Base-by-base conservation (phyloP, 345 rosid genomes). In the rapeseed (Brassica napus) region DNA sequence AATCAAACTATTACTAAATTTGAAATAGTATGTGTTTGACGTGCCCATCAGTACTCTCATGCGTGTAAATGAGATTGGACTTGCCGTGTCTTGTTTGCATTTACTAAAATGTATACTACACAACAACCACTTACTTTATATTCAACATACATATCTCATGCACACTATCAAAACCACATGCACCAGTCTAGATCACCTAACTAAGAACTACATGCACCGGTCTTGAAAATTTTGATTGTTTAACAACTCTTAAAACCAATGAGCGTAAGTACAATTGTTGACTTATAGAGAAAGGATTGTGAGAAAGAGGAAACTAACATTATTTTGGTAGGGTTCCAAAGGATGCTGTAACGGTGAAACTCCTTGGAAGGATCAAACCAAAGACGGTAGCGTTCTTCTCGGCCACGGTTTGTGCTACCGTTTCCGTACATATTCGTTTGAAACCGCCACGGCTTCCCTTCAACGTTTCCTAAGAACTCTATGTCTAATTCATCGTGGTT, bases 361-460 rank as follows among this genome's bases (percentile, higher is more conserved):
- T 90, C 94, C 71, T 85, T 88, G 1, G 96, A 78, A 6, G 99
- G 99, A 82, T 93, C 99, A 64, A 95, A 95, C 99, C 99, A 95
- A 14, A 95, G 87, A 0, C 87, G 84, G 65, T 95, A 93, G 7
- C 99, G 85, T 78, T 91, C 99, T 78, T 95, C 99, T 24, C 99
- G 81, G 11, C 99, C 99, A 5, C 91, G 87, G 47, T 31, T 60
- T 0, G 93, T 90, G 87, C 99, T 95, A 4, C 99, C 98, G 65
- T 95, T 93, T 0, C 96, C 97, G 16, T 95, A 95, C 83, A 93
- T 71, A 78, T 93, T 95, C 0, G 99, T 95, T 63, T 95, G 99
- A 71, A 95, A 90, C 61, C 94, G 87, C 98, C 98, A 95, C 15
- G 94, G 90, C 75, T 93, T 86, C 21, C 98, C 97, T 65, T 79